phyloP scores from a whole-genome alignment of 192 early-diverging fungal species.

The Coemansia sp. region DNA sequence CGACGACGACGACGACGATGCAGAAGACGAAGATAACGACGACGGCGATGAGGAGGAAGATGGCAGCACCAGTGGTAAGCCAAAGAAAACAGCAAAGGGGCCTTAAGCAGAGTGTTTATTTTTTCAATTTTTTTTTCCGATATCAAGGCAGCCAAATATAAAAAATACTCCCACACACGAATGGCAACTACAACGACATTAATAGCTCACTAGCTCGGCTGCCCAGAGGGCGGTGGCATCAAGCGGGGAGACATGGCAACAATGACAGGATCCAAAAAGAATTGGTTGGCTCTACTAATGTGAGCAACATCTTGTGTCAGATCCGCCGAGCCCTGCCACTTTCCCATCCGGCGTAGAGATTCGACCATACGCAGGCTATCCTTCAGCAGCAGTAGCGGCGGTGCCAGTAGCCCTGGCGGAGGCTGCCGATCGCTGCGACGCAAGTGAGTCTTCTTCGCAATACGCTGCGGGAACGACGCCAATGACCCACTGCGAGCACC shows the following conservation, averaged over 20 bases:
- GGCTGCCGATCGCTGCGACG: conserved; percentile 18
- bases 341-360: conserved; percentile 50
- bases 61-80: neutral
- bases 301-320: neutral
- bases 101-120: neutral
- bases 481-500: conserved; percentile 11
- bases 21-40: conserved; percentile 15
- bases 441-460: conserved; percentile 35
- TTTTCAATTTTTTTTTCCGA: neutral
- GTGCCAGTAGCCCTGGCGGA: neutral
- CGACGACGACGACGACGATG: conserved; percentile 17
- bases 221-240: conserved; percentile 33
- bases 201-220: neutral
- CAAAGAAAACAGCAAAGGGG: neutral
- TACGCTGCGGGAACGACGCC: conserved; percentile 31
- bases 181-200: neutral
- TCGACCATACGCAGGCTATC: conserved; percentile 47
- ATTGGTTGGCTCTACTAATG: conserved; percentile 22
- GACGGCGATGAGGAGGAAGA: conserved; percentile 15
- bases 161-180: neutral
- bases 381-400: conserved; percentile 11
- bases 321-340: conserved; percentile 21
- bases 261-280: conserved; percentile 27
- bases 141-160: neutral
- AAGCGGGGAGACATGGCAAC: conserved; percentile 34